Evolutionary conservation across 495 filamentous ascomycete species (phyloP).

Genomic region (Hyaloscypha bicolor): DNA sequence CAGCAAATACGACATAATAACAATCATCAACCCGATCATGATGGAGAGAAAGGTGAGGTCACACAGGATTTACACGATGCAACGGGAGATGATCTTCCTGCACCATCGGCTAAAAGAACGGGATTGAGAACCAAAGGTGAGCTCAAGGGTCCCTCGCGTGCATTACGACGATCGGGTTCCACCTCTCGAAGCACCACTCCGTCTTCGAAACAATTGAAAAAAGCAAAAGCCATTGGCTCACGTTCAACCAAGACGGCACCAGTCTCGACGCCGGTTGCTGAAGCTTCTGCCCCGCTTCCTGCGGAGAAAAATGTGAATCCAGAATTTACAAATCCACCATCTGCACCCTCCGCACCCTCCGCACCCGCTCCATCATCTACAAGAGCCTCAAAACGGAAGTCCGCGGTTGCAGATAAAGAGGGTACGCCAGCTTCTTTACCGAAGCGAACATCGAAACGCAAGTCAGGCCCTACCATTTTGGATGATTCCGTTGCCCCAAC

Average conservation of each 20-base stretch:
- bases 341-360: not conserved
- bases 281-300: not conserved
- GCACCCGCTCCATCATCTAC: not conserved
- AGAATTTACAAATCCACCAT: not conserved
- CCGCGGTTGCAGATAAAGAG: not conserved
- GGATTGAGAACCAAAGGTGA: constrained; percentile 14
- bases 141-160: constrained; percentile 14
- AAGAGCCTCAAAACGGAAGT: not conserved
- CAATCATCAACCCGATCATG: not conserved
- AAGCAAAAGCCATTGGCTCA: not conserved
- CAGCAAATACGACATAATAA: not conserved
- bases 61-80: not conserved
- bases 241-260: not conserved
- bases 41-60: not conserved
- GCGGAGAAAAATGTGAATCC: not conserved
- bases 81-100: not conserved
- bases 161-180: constrained; percentile 1
- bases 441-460: constrained; percentile 20
- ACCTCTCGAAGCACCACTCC: not conserved
- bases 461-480: not conserved
- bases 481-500: not conserved
- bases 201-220: not conserved
- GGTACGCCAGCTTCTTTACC: constrained; percentile 2
- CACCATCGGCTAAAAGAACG: not conserved
- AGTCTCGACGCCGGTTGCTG: not conserved